Base-by-base conservation (phyloP, 2,329 filamentous ascomycete species). In the Cryoendolithus antarcticus region DNA sequence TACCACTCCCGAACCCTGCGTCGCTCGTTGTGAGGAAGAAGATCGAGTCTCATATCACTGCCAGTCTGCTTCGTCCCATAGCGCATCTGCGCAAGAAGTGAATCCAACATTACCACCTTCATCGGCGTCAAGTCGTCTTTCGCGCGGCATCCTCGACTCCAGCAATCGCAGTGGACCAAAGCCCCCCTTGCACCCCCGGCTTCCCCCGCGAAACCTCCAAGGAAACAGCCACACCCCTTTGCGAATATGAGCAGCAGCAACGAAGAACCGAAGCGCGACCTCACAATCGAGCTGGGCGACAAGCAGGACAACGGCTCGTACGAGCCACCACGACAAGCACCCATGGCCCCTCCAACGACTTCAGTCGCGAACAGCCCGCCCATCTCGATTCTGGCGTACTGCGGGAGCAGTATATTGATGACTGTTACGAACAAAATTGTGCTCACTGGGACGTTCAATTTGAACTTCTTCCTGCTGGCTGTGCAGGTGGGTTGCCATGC, bases 381-480 rank as follows among this genome's bases (percentile, higher is more conserved):
- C 34, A 60, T 91, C 34, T 86, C 89, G 13, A 83, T 98, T 53
- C 59, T 93, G 48, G 77, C 84, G 35, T 98, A 98, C 70, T 98
- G 91, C 64, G 70, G 82, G 55, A 85, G 89, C 38, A 95, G 88
- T 10, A 98, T 98, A 59, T 75, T 89, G 62, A 98, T 98, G 91
- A 98, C 91, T 6, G 84, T 95, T n/a, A 91, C 93, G 62, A 98
- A 98, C 69, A 98, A 98, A 72, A 98, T 93, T 62, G 88, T 95
- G 46, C 77, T 98, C 34, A 95, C 86, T 6, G 91, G 91, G 44
- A 72, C 74, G 37, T 98, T 93, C 75, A 98, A 98, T 65, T 67
- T 98, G 55, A 94, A 93, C 65, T 94, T 96, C 64, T 85, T 98
- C 65, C 82, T 95, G 54, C 75, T 98, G 44, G 81, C 77, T 45